Conservation (phyloP, 2,329 filamentous ascomycete genomes). For the Aspergillus alliaceus region DNA sequence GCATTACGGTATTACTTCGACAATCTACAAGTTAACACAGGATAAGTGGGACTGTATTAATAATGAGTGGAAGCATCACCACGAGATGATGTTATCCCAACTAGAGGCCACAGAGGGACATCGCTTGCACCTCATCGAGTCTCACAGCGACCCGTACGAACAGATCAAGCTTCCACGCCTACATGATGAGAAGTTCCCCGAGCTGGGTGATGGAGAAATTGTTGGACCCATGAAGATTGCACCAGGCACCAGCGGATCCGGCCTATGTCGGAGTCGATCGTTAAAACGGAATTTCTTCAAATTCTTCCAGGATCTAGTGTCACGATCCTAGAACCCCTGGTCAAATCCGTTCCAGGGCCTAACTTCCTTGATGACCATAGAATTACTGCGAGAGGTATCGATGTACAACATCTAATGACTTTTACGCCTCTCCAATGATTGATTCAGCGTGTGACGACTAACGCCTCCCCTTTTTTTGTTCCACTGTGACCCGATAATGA, state of each 20-base stretch:
- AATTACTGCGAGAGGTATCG: constrained; percentile 21
- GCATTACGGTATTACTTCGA: constrained; percentile 87
- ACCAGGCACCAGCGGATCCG: constrained; percentile 42
- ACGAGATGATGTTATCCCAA: constrained; percentile 63
- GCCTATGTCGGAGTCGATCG: constrained; percentile 39
- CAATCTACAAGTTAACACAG: constrained; percentile 81
- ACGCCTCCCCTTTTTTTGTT: constrained; percentile 25
- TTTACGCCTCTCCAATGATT: constrained; percentile 18
- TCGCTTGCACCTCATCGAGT: constrained; percentile 39
- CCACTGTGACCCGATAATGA: constrained; percentile 24
- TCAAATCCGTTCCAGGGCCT: neutral
- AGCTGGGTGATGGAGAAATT: constrained; percentile 85
- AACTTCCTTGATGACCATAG: constrained; percentile 27
- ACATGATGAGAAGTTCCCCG: constrained; percentile 75
- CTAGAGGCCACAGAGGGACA: constrained; percentile 38
- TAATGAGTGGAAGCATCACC: constrained; percentile 67
- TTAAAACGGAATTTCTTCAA: constrained; percentile 46
- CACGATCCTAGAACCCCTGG: constrained; percentile 23
- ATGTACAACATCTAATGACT: constrained; percentile 24
- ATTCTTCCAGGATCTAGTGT: constrained; percentile 45
- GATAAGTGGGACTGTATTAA: constrained; percentile 87
- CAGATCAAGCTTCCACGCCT: constrained; percentile 47
- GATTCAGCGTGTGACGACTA: constrained; percentile 30
- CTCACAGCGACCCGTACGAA: constrained; percentile 48
- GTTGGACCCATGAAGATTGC: constrained; percentile 80